Evolutionary conservation across 108 stramenopile species (phyloP), one percentile per base, ranked within the genome.

Genomic region (Ochromonas danica): DNA sequence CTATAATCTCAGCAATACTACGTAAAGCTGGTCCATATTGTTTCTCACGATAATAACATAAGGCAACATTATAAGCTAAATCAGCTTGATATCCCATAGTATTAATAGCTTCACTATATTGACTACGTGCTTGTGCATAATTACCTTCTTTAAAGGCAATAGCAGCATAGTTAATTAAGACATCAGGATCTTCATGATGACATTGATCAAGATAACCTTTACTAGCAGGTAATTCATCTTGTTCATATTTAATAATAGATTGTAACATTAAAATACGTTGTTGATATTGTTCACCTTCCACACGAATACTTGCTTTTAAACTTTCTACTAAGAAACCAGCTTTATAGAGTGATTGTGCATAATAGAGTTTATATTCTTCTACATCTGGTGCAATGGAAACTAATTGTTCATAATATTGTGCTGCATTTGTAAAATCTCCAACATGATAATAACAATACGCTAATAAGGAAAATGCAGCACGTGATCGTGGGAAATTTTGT

Each of bases 361-460:
- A 88, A 75, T 93, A 89, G 0, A 93, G 82, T 41, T 87, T 87
- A 78, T 91, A 93, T 77, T 95, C 92, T 30, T 93, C 91, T 22
- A 88, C 88, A 42, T 88, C 81, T 6, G 94, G 94, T 61, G 84
- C 90, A 0, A 93, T 70, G 65, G 84, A 82, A 0, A 88, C 71
- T 1, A 94, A 89, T 71, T 91, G 85, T 74, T 95, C 92, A 70
- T 94, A 95, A 62, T 89, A 82, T 43, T 83, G 81, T 17, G 87
- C 83, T 0, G 90, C 88, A 6, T 74, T 60, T 3, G 57, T 51
- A 43, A 83, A 92, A 39, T 91, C 90, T 79, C 85, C 80, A 72
- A 85, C 71, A 70, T 91, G 84, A 85, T 94, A 95, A 81, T 87
- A 92, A 84, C 92, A 94, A 78, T 90, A 93, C 30, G 89, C 93